phyloP scores from a whole-genome alignment of 352 stramenopile genomes.

The Phytophthora chlamydospora region DNA sequence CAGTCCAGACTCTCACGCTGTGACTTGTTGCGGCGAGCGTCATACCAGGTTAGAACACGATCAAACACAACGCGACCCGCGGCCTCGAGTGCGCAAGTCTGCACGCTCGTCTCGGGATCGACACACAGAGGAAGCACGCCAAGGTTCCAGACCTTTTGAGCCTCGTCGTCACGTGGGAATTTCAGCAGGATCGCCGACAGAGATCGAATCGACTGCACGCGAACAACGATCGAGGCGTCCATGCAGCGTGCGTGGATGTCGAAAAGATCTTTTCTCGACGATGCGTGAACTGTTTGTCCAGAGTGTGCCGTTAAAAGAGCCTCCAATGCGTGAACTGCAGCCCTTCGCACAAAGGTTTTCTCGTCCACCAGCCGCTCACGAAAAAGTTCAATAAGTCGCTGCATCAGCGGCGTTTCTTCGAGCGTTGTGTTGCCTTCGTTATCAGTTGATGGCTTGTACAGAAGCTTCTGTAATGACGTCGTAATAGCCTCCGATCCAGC shows the following conservation, averaged over 20 bases:
- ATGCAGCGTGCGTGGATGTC: conserved; percentile 82
- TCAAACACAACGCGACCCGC: conserved; percentile 70
- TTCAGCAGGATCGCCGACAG: conserved; percentile 78
- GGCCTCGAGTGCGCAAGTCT: conserved; percentile 64
- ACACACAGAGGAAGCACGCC: conserved; percentile 84
- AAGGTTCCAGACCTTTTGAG: conserved; percentile 85
- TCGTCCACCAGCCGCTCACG: conserved; percentile 77
- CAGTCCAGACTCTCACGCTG: conserved; percentile 36
- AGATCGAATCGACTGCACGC: conserved; percentile 84
- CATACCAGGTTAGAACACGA: conserved; percentile 67
- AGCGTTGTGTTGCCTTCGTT: conserved; percentile 36
- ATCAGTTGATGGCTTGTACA: conserved; percentile 48
- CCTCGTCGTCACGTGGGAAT: conserved; percentile 69
- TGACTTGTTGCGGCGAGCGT: conserved; percentile 38
- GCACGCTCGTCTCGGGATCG: conserved; percentile 79
- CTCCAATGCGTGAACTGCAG: conserved; percentile 79
- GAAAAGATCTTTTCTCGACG: conserved; percentile 67
- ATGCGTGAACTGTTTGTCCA: conserved; percentile 47
- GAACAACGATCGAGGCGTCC: conserved; percentile 77
- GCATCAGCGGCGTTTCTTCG: conserved; percentile 72
- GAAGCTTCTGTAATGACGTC: conserved; percentile 51
- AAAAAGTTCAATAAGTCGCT: conserved; percentile 73
- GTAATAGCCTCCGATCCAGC: conserved; percentile 46
- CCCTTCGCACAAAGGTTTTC: conserved; percentile 84
- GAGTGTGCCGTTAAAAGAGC: conserved; percentile 66